Evolutionary conservation across 2,329 filamentous ascomycete species (phyloP), one percentile per base, ranked within the genome.

Genomic region (Colletotrichum costaricense): DNA sequence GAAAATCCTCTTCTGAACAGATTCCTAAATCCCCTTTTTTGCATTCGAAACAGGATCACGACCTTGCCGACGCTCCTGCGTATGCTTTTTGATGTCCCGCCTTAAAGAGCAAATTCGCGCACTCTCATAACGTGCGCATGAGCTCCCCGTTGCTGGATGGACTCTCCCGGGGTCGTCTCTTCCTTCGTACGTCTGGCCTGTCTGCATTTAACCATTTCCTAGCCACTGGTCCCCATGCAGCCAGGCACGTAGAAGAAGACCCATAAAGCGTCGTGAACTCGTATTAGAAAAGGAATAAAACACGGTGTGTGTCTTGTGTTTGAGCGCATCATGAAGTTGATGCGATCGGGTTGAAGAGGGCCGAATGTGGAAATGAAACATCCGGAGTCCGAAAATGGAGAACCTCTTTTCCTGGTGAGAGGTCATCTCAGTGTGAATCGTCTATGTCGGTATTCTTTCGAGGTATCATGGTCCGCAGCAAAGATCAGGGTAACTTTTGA

Each of bases 401-500:
- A 65, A 76, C 75, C 75, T 78, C 77, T 78, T 77, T 78, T 78
- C 79, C 79, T 75, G 76, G 75, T 77, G 77, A 72, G 78, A 79
- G 79, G 80, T 80, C 76, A 76, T 78, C 79, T 80, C 79, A 79
- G 78, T 80, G 79, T 80, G 76, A 78, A 79, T 80, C 78, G 80
- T 86, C 85, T 86, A 86, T 85, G 80, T 80, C 80, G 80, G 76
- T 74, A 72, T 74, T 75, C 67, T 77, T 77, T 78, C 80, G 79
- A 86, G 85, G 86, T 87, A 87, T 88, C 86, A 86, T 86, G 82
- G 82, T 82, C 76, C 66, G 77, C 78, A 81, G 79, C 79, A 81
- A 81, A 84, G 82, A 81, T 80, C 80, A 78, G 79, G 80, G 82
- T 82, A 85, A 84, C 84, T 86, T 86, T 86, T 84, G 77, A 81